Base-by-base conservation (phyloP, 2,329 filamentous ascomycete genomes). In the Xylaria sp. region DNA sequence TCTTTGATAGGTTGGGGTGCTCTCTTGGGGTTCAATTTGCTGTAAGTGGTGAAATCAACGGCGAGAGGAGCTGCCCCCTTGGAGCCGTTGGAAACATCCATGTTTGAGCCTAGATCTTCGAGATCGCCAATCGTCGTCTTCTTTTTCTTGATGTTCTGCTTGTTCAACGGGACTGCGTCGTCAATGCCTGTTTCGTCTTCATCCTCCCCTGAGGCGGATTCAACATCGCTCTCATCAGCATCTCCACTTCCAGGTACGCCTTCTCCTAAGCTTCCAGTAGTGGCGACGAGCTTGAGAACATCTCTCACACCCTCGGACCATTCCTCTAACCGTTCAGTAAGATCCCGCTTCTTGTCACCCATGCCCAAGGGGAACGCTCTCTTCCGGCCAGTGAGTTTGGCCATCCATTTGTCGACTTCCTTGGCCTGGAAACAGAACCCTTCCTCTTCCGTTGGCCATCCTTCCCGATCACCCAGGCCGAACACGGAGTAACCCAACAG, bases 321-420 rank as follows among this genome's bases (percentile, higher is more conserved):
- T 72, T 96, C 91, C 39, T 81, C 75, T 57, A 97, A 73, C 30
- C 89, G 80, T 53, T 82, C 74, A 18, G 79, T 76, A 18, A 86
- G 84, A 71, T 94, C 89, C n/a, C 76, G 80, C 74, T 92, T 95
- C 59, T 89, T 83, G 74, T 97, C 92, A 2, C 89, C 91, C 80
- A 93, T 87, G 3, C 94, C 94, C 5, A 97, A 78, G 0, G 93
- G 93, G 68, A 89, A 97, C 0, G 91, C 92, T 70, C 92, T 82
- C 76, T 93, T 96, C 63, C 88, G 84, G 1, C 84, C 88, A 0
- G 92, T 96, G 69, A 99, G 76, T 71, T 92, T 95, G n/a, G 93
- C 92, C 89, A 99, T 90, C 93, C 94, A 97, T 72, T 86, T 92
- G 72, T 99, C 93, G 2, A 95, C 80, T 66, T 96, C 88, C 69